Evolutionary conservation across 371 early-diverging fungal species (phyloP), one percentile per base, ranked within the genome.

Genomic region (Syncephalastrum monosporum): DNA sequence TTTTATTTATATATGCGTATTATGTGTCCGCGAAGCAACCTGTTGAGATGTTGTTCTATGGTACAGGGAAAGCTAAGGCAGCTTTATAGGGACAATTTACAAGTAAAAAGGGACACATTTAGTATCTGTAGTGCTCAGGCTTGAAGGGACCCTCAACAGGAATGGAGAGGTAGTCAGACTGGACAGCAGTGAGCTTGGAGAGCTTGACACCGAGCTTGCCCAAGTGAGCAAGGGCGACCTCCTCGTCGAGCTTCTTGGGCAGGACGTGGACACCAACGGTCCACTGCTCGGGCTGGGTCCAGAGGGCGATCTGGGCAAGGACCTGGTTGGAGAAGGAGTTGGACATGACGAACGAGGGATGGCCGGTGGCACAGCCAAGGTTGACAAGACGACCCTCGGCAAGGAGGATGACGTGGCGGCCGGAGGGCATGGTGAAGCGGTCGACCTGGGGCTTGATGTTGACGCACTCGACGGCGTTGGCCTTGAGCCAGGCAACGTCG

Each of bases 381-480:
- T 98, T 99, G 81, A 98, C 98, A 65, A 99, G 89, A 81, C 99
- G 94, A 67, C 98, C 98, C 79, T 97, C 95, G 64, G 98, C 99
- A 56, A 98, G 89, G 57, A 95, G 86, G 74, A 99, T 94, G 75
- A 98, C 80, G 86, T 95, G 96, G 69, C 86, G 85, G 69, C 97
- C 98, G 70, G 75, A 91, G 81, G 92, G 82, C 83, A 98, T 82
- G 72, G 85, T 85, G 91, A 85, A 98, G 72, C 99, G 94, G 82
- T 98, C 98, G 56, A 98, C 99, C 81, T 97, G 97, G 72, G 97
- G 92, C 90, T 98, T 98, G 83, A 99, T 93, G 91, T 96, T 94
- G 72, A 89, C 89, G 69, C 81, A 79, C 64, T 81, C 76, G 60
- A 69, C 82, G 66, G 97, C 93, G 86, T 98, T 97, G 67, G 84